Conservation (phyloP, 768 basidiomycete genomes). For the Rhizopogon roseolus region DNA sequence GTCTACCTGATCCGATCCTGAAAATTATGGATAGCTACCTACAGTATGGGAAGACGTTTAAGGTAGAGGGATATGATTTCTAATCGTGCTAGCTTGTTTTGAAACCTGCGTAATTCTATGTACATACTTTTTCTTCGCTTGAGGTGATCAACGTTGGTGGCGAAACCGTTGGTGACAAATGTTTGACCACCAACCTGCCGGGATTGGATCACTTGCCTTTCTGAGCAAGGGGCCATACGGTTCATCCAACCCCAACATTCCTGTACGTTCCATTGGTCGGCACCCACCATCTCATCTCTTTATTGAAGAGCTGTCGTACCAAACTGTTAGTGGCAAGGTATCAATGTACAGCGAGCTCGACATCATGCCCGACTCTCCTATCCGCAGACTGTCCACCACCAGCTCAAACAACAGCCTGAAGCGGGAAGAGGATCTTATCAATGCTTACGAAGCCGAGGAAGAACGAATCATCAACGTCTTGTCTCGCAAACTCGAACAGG, state of each 20-base stretch:
- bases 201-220: conserved; percentile 1
- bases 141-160: neutral
- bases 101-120: neutral
- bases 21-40: conserved; percentile 93
- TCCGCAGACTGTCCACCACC: conserved; percentile 51
- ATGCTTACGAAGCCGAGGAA: conserved; percentile 87
- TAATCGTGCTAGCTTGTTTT: conserved; percentile 23
- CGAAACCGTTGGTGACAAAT: neutral
- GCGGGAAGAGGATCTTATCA: conserved; percentile 72
- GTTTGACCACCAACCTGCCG: too few species aligned
- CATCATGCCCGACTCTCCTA: conserved; percentile 39
- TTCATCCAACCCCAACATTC: neutral
- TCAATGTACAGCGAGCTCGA: neutral
- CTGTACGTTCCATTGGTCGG: neutral
- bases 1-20: conserved; percentile 81
- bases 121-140: neutral
- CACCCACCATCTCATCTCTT: neutral
- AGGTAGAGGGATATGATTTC: conserved; percentile 83
- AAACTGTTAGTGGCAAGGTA: neutral
- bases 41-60: conserved; percentile 83
- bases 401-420: conserved; percentile 44
- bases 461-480: conserved; percentile 83
- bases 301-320: neutral
- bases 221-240: conserved; percentile 3
- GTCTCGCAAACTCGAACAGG: conserved; percentile 82